Evolutionary conservation across 106 monocot species (phyloP), one percentile per base, ranked within the genome.

Genomic region (Dactylorhiza incarnata): DNA sequence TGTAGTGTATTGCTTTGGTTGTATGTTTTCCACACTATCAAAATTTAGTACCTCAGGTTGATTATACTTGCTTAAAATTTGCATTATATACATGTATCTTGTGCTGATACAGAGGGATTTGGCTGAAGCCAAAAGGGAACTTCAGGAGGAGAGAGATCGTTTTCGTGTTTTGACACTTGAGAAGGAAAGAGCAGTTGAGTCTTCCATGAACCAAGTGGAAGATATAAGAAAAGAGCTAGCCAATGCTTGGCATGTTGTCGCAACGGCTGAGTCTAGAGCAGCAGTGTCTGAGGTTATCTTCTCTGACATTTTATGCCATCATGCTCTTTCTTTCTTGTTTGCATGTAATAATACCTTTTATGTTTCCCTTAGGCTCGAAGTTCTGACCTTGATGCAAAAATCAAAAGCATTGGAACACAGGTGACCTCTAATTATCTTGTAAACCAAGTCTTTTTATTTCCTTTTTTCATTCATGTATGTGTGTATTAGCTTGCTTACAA

Each of bases 111-210:
- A 95, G 93, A 90, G 82, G 72, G 91, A 99, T 15, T 99, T 91
- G 99, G 89, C 94, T 20, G 87, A 99, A 75, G 84, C 78, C 44
- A 99, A 94, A 68, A 90, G 83, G 47, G 99, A 99, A 59, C 87
- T 99, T 82, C 99, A 92, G 82, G 91, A 94, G 73, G 89, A 87
- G 76, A 81, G 89, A 43, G 94, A 91, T 75, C 94, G 68, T 75
- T 82, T 89, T 74, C 91, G 94, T 37, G 25, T 58, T 24, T 37
- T 99, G 22, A 84, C 85, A 19, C 75, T 72, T 74, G 94, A 94
- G 8, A 94, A 82, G 78, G 87, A 99, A 70, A 91, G 69, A 46
- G 78, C 75, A 3, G 17, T 84, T 22, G 86, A 94, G 17, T 80
- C 71, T 76, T 89, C 85, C 37, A 68, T 84, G 74, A 65, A 49